Evolutionary conservation across 768 basidiomycete species (phyloP), one percentile per base, ranked within the genome.

Genomic region (Naganishia kalamii): DNA sequence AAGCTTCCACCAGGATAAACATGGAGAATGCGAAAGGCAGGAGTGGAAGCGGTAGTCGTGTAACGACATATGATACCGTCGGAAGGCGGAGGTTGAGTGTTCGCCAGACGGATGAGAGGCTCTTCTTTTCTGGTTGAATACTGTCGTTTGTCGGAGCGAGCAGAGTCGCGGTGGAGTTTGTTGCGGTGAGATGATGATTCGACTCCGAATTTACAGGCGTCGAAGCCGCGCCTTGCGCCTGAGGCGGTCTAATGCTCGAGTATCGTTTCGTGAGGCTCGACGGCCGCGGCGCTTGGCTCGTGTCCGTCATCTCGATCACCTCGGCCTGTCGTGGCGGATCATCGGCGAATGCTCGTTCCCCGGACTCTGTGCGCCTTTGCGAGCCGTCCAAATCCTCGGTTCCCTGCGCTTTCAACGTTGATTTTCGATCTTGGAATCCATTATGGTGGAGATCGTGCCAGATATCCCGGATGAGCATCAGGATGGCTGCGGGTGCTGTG

Each of bases 21-120:
- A 93, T 91, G 0, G 88, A 87, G 74, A 97, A 92, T 0, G 92
- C 89, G 73, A 98, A 98, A 0, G 90, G 90, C 17, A 96, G 80
- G 7, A 96, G 84, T 13, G 85, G 83, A 65, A 92, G 85, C 0
- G 92, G 93, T 0, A 93, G 81, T 21, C 87, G 84, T 0, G 71
- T 68, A 32, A 78, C 59, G 30, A 71, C 70, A 57, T 30, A 85
- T 82, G 23, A 86, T 79, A 23, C 85, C 0, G 88, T 92, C 0
- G 90, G 91, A 75, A 90, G 89, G 47, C 81, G 25, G 41, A 44
- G 66, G 69, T 33, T 37, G 57, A 60, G 46, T 2, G 59, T 25
- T 25, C 7, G 51, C 15, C 52, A 44, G 25, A 33, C 25, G 48
- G 54, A 47, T 35, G 30, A 46, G 17, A 49, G 47, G 19, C 44